Conservation (phyloP, 768 basidiomycete genomes). For the Mycena polygramma region DNA sequence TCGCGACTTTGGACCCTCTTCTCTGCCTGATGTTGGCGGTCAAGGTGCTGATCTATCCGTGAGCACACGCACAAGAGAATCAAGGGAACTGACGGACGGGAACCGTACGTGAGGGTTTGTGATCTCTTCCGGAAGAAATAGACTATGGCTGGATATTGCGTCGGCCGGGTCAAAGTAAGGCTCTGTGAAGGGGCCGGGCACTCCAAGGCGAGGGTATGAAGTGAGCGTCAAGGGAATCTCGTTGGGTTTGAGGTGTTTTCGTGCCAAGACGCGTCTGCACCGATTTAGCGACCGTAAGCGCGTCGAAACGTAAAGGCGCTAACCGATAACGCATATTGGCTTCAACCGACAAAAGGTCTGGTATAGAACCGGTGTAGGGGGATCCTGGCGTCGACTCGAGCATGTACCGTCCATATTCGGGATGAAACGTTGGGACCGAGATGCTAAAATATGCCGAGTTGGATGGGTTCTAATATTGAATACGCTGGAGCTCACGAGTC, state of each 20-base stretch:
- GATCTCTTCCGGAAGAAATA: constrained; percentile 95
- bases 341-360: constrained; percentile 91
- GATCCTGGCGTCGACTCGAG: constrained; percentile 97
- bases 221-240: constrained; percentile 95
- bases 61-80: constrained; percentile 14
- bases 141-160: constrained; percentile 89
- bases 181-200: constrained; percentile 91
- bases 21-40: constrained; percentile 95
- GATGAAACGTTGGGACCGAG: constrained; percentile 92
- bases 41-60: constrained; percentile 75
- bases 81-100: constrained; percentile 75
- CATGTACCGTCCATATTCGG: constrained; percentile 99
- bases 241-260: constrained; percentile 83
- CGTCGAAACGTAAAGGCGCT: constrained; percentile 36
- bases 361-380: constrained; percentile 91
- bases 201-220: constrained; percentile 94
- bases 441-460: constrained; percentile 55
- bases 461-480: not conserved
- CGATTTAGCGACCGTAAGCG: constrained; percentile 2
- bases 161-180: constrained; percentile 82
- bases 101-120: constrained; percentile 98
- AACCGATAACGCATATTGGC: constrained; percentile 95
- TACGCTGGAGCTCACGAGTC: constrained; percentile 64
- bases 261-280: constrained; percentile 83
- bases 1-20: constrained; percentile 93